Conservation (phyloP, 768 basidiomycete species). For the Suillus clintonianus region DNA sequence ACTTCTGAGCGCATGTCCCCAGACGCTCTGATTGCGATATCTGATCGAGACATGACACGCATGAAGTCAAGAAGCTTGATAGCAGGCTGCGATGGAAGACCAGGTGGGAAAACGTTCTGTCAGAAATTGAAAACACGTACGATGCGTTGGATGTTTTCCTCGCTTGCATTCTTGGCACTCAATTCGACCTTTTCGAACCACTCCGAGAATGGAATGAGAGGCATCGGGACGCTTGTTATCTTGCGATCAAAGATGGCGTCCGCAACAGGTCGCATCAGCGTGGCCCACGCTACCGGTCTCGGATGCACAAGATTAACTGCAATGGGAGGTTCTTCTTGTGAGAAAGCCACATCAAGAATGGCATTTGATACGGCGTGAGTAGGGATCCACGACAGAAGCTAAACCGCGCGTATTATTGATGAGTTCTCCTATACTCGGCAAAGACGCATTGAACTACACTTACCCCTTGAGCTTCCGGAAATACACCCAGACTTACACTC, state of each 20-base stretch:
- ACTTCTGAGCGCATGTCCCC: background rate
- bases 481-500: slow-evolving; percentile 22
- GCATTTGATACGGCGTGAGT: slow-evolving; percentile 14
- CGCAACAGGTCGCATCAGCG: slow-evolving; percentile 17
- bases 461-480: slow-evolving; percentile 35
- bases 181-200: slow-evolving; percentile 28
- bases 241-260: slow-evolving; percentile 3
- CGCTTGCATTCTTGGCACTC: slow-evolving; percentile 3
- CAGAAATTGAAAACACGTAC: slow-evolving; percentile 20
- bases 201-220: slow-evolving; percentile 27
- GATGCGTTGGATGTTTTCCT: slow-evolving; percentile 23
- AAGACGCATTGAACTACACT: slow-evolving; percentile 10
- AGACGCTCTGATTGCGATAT: slow-evolving; percentile 3
- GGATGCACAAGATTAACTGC: slow-evolving; percentile 29
- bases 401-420: no score
- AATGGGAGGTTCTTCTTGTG: slow-evolving; percentile 8
- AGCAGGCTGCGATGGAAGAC: slow-evolving; percentile 28
- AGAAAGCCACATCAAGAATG: slow-evolving; percentile 17
- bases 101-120: slow-evolving; percentile 27
- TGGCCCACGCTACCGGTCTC: slow-evolving; percentile 19
- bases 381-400: slow-evolving; percentile 23
- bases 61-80: slow-evolving; percentile 32
- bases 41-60: slow-evolving; percentile 18
- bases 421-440: no score
- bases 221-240: slow-evolving; percentile 16